A percentile compares a stretch with the other conserved stretches of the same genome.
phyloP scores from a whole-genome alignment of 108 stramenopile genomes.

The Nannochloropsis oceanica region DNA sequence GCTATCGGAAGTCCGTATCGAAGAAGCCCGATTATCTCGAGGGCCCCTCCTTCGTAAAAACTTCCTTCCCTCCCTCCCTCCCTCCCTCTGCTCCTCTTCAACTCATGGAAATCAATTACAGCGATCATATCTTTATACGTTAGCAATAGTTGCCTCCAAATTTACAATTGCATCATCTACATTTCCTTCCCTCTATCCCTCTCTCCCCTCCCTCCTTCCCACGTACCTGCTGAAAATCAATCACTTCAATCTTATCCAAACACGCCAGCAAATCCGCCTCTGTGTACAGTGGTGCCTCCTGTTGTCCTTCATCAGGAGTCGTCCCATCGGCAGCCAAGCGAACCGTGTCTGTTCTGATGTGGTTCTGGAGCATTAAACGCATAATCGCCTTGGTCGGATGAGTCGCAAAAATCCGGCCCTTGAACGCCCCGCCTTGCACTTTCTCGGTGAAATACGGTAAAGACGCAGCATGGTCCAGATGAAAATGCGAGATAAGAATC shows the following conservation, averaged over 20 bases:
- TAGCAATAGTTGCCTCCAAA: too few species aligned
- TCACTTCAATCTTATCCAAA: constrained; percentile 78
- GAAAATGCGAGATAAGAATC: constrained; percentile 82
- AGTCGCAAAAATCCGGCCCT: constrained; percentile 63
- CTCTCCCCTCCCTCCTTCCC: too few species aligned
- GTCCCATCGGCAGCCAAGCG: not conserved
- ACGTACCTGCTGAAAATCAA: constrained; percentile 85
- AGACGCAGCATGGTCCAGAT: constrained; percentile 93
- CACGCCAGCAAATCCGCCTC: constrained; percentile 76
- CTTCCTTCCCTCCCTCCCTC: not conserved
- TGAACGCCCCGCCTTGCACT: not conserved
- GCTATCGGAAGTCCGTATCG: not conserved
- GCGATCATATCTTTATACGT: too few species aligned
- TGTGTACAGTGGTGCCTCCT: constrained; percentile 49
- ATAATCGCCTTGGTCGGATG: constrained; percentile 95
- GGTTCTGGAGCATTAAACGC: constrained; percentile 76
- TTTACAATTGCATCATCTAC: too few species aligned
- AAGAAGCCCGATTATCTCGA: not conserved
- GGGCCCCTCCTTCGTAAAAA: not conserved
- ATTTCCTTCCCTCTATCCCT: not conserved
- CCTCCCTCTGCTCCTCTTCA: too few species aligned
- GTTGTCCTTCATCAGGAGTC: not conserved
- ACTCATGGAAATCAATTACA: too few species aligned
- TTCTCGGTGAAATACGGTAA: constrained; percentile 95
- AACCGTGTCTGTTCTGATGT: constrained; percentile 32